A percentile compares a stretch with the other conserved stretches of the same genome.
phyloP scores from a whole-genome alignment of 1,284 basidiomycete genomes.

The Leccinum ponderosum region DNA sequence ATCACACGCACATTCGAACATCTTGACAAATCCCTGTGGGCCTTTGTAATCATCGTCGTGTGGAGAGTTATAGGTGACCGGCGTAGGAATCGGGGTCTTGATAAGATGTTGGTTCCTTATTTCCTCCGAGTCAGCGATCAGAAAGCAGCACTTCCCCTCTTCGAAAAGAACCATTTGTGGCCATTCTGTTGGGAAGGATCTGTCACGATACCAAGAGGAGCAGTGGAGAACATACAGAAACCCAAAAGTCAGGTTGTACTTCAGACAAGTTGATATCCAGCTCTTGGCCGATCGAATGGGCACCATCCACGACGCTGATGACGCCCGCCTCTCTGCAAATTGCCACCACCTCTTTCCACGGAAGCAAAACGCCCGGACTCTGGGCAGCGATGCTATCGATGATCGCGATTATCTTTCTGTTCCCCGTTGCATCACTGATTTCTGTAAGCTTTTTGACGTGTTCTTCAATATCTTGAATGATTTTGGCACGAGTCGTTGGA shows the following conservation, averaged over 20 bases:
- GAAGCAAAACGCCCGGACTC: conserved; percentile 56
- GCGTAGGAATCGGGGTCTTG: too few relatives aligned
- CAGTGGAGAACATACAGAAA: conserved; percentile 52
- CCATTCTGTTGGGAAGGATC: conserved; percentile 52
- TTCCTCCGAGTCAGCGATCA: not conserved
- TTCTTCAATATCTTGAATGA: conserved; percentile 56
- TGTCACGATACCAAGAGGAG: not conserved
- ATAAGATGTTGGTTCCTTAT: too few relatives aligned
- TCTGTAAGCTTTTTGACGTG: conserved; percentile 35
- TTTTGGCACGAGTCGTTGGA: conserved; percentile 62
- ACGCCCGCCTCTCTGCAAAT: conserved; percentile 69
- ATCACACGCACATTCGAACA: too few relatives aligned
- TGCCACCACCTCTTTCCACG: conserved; percentile 78
- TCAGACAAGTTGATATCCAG: conserved; percentile 58
- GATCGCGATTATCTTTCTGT: conserved; percentile 62
- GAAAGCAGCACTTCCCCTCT: conserved; percentile 59
- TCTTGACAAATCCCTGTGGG: too few relatives aligned
- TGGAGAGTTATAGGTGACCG: too few relatives aligned
- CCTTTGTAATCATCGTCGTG: too few relatives aligned
- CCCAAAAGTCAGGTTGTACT: conserved; percentile 76
- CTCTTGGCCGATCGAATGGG: conserved; percentile 80
- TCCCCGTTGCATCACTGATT: conserved; percentile 25
- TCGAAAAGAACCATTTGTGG: conserved; percentile 84
- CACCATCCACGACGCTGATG: conserved; percentile 78
- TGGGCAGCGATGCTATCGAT: conserved; percentile 76